Evolutionary conservation across 495 filamentous ascomycete genomes (phyloP), one percentile per base, ranked within the genome.

Genomic region (Parmelia sp.): DNA sequence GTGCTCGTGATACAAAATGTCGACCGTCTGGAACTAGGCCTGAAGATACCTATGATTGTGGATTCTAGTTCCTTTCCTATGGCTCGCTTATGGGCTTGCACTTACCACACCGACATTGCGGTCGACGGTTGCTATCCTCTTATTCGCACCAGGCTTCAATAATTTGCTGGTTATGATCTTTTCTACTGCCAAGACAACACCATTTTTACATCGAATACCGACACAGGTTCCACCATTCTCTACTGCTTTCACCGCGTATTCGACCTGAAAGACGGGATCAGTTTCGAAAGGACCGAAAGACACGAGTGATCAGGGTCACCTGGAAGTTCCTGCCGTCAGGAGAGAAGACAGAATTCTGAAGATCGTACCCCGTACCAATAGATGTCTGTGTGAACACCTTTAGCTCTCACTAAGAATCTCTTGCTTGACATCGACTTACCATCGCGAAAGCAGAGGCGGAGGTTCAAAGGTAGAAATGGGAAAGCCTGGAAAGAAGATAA

Each of bases 261-360:
- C 94, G 74, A 97, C 94, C 84, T 86, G 66, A 42, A 37, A 49
- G 57, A 29, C 27, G n/a, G 19, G 31, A 49, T 63, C 62, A 40
- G 63, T 44, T 40, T 8, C 36, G n/a, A 33, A 57, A 25, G 27
- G 15, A 19, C 17, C 57, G n/a, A 5, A 45, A 25, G 42, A 11
- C 39, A 25, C 21, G 19, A 57, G 17, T 29, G 5, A 19, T 53
- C 39, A 33, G 33, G 10, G 11, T 47, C 76, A 88, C 86, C 78
- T 98, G 94, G 76, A 98, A 98, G 78, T 98, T 98, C 68, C 94
- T 88, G 75, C 94, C 94, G 80, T 98, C 94, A 63, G 94, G 94
- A 42, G 92, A 97, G 82, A 97, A 98, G 78, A 97, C 92, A 71
- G 95, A 97, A 83, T 98, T 98, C 71, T 90, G 89, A 74, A 98